Conservation (phyloP, 768 basidiomycete genomes). For the Rhizopogon vinicolor region DNA sequence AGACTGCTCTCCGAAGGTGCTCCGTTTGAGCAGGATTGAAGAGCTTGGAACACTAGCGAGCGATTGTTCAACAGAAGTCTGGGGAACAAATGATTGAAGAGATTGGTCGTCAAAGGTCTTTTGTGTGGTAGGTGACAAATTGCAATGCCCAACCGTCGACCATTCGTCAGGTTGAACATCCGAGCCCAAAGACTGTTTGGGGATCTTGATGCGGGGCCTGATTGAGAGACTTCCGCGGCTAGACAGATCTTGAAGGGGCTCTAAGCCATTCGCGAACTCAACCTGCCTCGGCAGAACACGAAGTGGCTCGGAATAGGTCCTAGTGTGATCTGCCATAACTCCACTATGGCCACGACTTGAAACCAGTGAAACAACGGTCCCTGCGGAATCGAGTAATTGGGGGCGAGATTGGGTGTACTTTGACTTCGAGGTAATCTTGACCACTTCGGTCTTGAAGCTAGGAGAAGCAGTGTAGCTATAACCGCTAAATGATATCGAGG, state of each 20-base stretch:
- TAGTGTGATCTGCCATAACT: not conserved
- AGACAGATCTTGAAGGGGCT: constrained; percentile 6
- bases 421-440: not conserved
- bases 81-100: not conserved
- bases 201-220: constrained; percentile 5
- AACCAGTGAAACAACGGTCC: not conserved
- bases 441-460: constrained; percentile 1
- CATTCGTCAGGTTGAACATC: not conserved
- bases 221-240: not conserved
- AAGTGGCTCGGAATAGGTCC: not conserved
- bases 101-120: constrained; percentile 5
- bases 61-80: not conserved
- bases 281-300: constrained; percentile 20
- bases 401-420: not conserved
- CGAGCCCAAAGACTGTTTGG: not conserved
- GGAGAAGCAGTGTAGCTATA: not conserved
- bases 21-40: not conserved
- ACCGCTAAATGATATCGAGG: not conserved
- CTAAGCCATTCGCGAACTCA: constrained; percentile 13
- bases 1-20: not conserved
- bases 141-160: constrained; percentile 3
- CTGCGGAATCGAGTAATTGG: not conserved
- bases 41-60: not conserved
- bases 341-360: not conserved
- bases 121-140: constrained; percentile 5